phyloP scores from a whole-genome alignment of 495 filamentous ascomycete species.

The Rhypophila decipiens region DNA sequence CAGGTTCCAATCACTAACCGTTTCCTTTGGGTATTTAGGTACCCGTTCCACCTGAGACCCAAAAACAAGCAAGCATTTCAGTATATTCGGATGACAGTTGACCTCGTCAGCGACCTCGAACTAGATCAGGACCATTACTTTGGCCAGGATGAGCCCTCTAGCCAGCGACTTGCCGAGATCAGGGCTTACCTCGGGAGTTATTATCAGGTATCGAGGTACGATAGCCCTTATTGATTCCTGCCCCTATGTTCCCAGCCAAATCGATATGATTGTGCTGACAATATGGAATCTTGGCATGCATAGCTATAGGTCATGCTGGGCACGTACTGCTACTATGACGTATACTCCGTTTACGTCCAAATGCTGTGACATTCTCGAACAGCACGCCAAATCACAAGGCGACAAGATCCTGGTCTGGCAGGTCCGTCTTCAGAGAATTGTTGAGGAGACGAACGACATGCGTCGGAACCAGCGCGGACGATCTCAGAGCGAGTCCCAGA shows the following conservation, averaged over 20 bases:
- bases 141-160: constrained; percentile 3
- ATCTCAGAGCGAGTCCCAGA: constrained; percentile 30
- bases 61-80: constrained; percentile 36
- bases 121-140: constrained; percentile 28
- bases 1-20: too few species aligned
- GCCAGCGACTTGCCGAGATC: constrained; percentile 27
- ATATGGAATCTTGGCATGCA: too few species aligned
- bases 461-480: constrained; percentile 15
- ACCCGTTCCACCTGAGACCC: constrained; percentile 43
- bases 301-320: constrained; percentile 31
- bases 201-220: constrained; percentile 29
- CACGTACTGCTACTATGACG: constrained; percentile 13
- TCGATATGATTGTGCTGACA: too few species aligned
- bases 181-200: constrained; percentile 34
- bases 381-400: constrained; percentile 18
- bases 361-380: constrained; percentile 30
- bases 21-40: constrained; percentile 22
- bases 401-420: constrained; percentile 37
- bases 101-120: constrained; percentile 39
- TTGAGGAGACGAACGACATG: constrained; percentile 30
- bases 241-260: too few species aligned
- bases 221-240: too few species aligned
- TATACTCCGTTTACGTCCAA: constrained; percentile 28
- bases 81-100: constrained; percentile 41
- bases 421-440: constrained; percentile 31